Conservation (phyloP, 805 yeast species). For the Candida dajiaensis region DNA sequence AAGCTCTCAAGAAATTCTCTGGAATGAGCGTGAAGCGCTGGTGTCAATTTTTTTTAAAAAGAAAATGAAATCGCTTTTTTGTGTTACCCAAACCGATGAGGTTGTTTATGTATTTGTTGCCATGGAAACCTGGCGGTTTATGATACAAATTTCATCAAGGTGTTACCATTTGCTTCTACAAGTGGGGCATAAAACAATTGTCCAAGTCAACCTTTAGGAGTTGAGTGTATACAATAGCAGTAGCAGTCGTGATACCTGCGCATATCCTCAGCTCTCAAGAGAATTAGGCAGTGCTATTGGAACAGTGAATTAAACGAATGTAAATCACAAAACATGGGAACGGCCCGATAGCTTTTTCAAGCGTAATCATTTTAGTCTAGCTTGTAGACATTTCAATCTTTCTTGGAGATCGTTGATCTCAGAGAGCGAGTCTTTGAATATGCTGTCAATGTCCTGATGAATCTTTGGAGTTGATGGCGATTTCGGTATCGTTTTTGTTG, state of each 20-base stretch:
- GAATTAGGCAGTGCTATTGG: not conserved
- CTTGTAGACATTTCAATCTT: not conserved
- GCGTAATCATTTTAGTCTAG: not conserved
- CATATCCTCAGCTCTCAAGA: too few relatives aligned
- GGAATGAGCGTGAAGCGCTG: not conserved
- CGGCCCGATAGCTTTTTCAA: not conserved
- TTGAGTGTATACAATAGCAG: not conserved
- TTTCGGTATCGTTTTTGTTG: not conserved
- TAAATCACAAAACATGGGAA: not conserved
- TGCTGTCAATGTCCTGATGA: constrained; percentile 43
- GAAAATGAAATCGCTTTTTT: not conserved
- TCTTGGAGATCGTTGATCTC: constrained; percentile 32
- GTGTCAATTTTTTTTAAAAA: not conserved
- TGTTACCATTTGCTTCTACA: too few relatives aligned
- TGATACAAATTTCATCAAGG: too few relatives aligned
- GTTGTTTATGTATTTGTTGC: not conserved
- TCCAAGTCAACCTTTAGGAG: not conserved
- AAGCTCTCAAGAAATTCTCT: not conserved
- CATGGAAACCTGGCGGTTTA: not conserved
- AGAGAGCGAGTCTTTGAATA: constrained; percentile 53
- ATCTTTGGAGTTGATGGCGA: constrained; percentile 9
- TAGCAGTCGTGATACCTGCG: not conserved
- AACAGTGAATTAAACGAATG: too few relatives aligned
- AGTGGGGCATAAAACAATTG: too few relatives aligned
- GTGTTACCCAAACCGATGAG: not conserved